Percentiles rank a stretch among this genome's conserved stretches.
Conservation (phyloP, 2,329 filamentous ascomycete genomes). For the Ophioceras dolichostomum region DNA sequence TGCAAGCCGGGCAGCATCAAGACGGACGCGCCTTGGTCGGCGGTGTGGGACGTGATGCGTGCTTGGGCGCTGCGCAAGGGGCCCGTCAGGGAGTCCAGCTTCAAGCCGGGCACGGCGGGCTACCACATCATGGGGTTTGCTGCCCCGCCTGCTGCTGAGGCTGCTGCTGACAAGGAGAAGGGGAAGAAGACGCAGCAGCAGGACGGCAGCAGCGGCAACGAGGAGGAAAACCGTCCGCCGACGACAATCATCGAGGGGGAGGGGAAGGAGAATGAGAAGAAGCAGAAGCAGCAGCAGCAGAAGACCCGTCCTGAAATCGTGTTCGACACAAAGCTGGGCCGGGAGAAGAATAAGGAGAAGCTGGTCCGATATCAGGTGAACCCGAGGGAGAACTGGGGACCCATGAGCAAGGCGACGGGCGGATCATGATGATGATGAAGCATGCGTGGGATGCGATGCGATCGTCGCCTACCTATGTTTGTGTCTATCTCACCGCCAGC, state of each 20-base stretch:
- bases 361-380: slow-evolving; percentile 84
- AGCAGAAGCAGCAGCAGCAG: slow-evolving; percentile 10
- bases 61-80: slow-evolving; percentile 79
- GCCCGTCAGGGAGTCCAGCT: slow-evolving; percentile 60
- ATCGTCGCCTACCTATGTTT: too few species aligned
- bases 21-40: slow-evolving; percentile 82
- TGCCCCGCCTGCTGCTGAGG: not conserved
- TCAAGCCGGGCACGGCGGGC: slow-evolving; percentile 60
- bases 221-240: slow-evolving; percentile 8
- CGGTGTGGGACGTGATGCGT: slow-evolving; percentile 86
- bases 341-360: slow-evolving; percentile 51
- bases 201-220: slow-evolving; percentile 15
- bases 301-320: slow-evolving; percentile 28
- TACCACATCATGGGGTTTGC: slow-evolving; percentile 26
- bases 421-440: too few species aligned
- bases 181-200: slow-evolving; percentile 23
- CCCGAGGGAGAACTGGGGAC: slow-evolving; percentile 88
- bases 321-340: slow-evolving; percentile 74
- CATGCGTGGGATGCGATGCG: too few species aligned
- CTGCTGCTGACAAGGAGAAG: slow-evolving; percentile 28
- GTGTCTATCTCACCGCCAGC: too few species aligned
- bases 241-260: slow-evolving; percentile 6
- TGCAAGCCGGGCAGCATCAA: slow-evolving; percentile 83
- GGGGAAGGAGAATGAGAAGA: slow-evolving; percentile 9
- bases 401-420: slow-evolving; percentile 50